phyloP scores from a whole-genome alignment of 805 yeast species.

The Candida rishiriensis region DNA sequence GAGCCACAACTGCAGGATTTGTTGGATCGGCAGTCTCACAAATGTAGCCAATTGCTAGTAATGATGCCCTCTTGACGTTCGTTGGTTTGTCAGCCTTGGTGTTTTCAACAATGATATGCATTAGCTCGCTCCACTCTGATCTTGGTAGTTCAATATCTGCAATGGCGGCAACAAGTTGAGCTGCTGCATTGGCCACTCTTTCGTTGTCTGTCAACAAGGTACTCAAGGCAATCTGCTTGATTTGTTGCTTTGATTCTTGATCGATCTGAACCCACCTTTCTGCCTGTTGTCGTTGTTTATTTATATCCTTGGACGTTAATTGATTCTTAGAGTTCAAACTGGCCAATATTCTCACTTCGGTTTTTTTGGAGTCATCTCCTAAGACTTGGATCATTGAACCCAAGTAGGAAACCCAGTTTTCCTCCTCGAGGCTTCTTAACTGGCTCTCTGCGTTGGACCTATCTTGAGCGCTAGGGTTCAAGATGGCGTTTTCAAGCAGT shows the following conservation, averaged over 20 bases:
- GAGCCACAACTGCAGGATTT: constrained; percentile 70
- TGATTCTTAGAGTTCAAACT: constrained; percentile 85
- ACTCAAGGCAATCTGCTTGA: constrained; percentile 60
- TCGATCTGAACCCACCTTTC: constrained; percentile 73
- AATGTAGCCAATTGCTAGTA: constrained; percentile 88
- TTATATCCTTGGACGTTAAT: constrained; percentile 72
- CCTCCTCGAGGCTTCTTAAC: constrained; percentile 63
- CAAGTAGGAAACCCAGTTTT: constrained; percentile 72
- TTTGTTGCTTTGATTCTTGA: constrained; percentile 47
- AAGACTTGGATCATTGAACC: constrained; percentile 66
- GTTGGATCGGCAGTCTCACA: constrained; percentile 91
- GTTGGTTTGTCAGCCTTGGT: constrained; percentile 76
- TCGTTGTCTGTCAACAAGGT: constrained; percentile 64
- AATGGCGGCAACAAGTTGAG: constrained; percentile 93
- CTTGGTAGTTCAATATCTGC: constrained; percentile 94
- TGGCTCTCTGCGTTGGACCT: constrained; percentile 78
- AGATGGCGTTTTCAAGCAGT: constrained; percentile 74
- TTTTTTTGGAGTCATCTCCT: constrained; percentile 55
- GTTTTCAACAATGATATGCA: constrained; percentile 78
- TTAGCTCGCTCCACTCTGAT: constrained; percentile 83
- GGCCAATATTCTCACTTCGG: constrained; percentile 89
- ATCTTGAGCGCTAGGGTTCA: constrained; percentile 58
- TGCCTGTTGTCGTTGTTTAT: constrained; percentile 53
- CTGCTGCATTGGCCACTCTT: constrained; percentile 82
- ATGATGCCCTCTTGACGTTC: constrained; percentile 78